Conservation (phyloP, 2,329 filamentous ascomycete genomes). For the Epichloe gansuensis region DNA sequence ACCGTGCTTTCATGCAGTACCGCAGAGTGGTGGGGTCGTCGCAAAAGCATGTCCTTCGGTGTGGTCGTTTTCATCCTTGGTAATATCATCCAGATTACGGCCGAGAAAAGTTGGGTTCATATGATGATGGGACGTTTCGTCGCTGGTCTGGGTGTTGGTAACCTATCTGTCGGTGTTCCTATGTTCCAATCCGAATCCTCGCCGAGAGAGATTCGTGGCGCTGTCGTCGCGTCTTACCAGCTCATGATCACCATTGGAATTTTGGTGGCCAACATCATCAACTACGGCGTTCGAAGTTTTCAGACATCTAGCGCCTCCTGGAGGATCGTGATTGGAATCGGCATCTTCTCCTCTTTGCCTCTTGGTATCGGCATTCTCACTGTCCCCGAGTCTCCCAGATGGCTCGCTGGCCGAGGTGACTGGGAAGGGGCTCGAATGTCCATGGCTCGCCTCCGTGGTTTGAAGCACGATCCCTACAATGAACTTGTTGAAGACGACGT, state of each 20-base stretch:
- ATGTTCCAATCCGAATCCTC: conserved; percentile 56
- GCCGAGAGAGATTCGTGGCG: conserved; percentile 50
- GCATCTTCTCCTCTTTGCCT: conserved; percentile 39
- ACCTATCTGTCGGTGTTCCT: conserved; percentile 51
- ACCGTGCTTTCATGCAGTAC: conserved; percentile 20
- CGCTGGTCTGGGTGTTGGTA: conserved; percentile 56
- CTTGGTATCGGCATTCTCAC: conserved; percentile 40
- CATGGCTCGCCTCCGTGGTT: conserved; percentile 39
- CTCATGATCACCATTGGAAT: conserved; percentile 64
- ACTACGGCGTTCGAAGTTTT: conserved; percentile 36
- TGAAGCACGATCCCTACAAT: conserved; percentile 33
- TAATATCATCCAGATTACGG: conserved; percentile 54
- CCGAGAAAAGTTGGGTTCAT: conserved; percentile 48
- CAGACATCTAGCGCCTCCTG: conserved; percentile 36
- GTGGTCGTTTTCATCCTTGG: conserved; percentile 49
- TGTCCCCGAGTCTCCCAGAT: conserved; percentile 46
- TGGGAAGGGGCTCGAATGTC: conserved; percentile 37
- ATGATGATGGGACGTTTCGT: conserved; percentile 54
- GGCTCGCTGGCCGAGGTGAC: conserved; percentile 35
- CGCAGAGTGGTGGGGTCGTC: conserved; percentile 45
- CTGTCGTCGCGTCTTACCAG: conserved; percentile 58
- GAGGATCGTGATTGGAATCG: conserved; percentile 49
- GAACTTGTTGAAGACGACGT: conserved; percentile 38
- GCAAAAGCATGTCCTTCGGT: conserved; percentile 40
- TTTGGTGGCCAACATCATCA: conserved; percentile 42